Evolutionary conservation across 495 filamentous ascomycete genomes (phyloP).

Genomic region (Neohortaea acidophila): DNA sequence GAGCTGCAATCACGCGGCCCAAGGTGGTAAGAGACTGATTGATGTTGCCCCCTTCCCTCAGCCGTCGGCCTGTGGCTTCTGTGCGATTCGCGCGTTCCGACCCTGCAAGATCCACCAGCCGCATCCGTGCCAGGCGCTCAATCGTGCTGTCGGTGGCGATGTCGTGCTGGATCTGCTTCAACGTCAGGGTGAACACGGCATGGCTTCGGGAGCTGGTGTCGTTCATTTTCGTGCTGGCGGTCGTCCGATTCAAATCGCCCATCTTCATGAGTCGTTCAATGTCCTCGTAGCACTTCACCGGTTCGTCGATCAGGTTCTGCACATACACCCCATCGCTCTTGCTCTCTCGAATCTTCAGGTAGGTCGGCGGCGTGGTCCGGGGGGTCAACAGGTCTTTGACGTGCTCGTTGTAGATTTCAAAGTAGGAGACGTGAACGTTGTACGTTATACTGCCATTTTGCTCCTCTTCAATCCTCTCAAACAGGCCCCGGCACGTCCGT

Average conservation of each 20-base stretch:
- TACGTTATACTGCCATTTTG: conserved; percentile 79
- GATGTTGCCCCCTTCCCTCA: conserved; percentile 93
- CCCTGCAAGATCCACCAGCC: conserved; percentile 87
- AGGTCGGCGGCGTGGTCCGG: conserved; percentile 59
- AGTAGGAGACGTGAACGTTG: conserved; percentile 93
- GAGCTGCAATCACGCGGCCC: conserved; percentile 89
- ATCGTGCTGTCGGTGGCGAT: conserved; percentile 90
- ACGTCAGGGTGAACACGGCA: conserved; percentile 91
- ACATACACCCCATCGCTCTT: conserved; percentile 94
- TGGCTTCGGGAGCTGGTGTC: conserved; percentile 90
- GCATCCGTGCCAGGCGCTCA: conserved; percentile 82
- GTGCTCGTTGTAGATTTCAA: conserved; percentile 99
- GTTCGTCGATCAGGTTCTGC: conserved; percentile 85
- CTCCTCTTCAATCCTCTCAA: conserved; percentile 79
- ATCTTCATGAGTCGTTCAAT: conserved; percentile 80
- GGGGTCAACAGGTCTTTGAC: conserved; percentile 86
- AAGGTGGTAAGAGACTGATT: conserved; percentile 96
- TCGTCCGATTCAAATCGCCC: conserved; percentile 75
- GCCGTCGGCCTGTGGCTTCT: conserved; percentile 76
- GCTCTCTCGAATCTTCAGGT: conserved; percentile 94
- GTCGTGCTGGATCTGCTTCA: conserved; percentile 94
- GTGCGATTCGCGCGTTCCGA: conserved; percentile 91
- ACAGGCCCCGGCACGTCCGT: conserved; percentile 91
- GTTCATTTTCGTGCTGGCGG: conserved; percentile 98
- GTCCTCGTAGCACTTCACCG: conserved; percentile 64